Base-by-base conservation (phyloP, 495 filamentous ascomycete genomes). In the Hyphodiscus hymeniophilus region DNA sequence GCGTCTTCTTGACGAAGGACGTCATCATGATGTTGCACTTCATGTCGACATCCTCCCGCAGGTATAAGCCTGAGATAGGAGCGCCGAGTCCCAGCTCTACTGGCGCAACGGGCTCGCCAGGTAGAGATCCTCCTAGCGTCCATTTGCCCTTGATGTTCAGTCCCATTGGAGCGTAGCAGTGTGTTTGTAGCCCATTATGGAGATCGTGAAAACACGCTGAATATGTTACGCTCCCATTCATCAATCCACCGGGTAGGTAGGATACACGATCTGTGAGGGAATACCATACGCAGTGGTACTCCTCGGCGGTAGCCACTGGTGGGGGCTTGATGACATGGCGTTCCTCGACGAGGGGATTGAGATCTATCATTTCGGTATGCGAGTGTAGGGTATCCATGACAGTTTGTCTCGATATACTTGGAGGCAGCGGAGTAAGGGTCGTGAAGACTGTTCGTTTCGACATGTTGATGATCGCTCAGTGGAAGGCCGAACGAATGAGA, bases 21-120 rank as follows among this genome's bases (percentile, higher is more conserved):
- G 78, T 73, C 67, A 88, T 73, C 50, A 87, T 64, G 16, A 87
- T 66, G 55, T 89, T 89, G 70, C 83, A 89, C 45, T 72, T 72
- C 66, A 92, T 79, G 43, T 86, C 77, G 36, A 88, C 78, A 49
- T 89, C 85, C 65, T 90, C 85, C 8, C 81, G 72, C 17, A 90
- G 62, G 60, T 84, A 90, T 0, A 92, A 72, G 1, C 85, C 86
- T 21, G 71, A 69, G 10, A 66, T 61, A 1, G 85, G 85, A 1
- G 70, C 65, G 10, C 75, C 74, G 18, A 82, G 57, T 8, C 81
- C 82, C 1, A 82, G 60, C 60, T 87, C 84, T 1, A 68, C 62
- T 0, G 77, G 66, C 48, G 78, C 65, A 10, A 66, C 65, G 0
- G 72, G 69, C 52, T 89, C 84, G 32, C 81, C 82, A 0, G 77